Conservation (phyloP, 495 filamentous ascomycete species). For the Podospora comata region DNA sequence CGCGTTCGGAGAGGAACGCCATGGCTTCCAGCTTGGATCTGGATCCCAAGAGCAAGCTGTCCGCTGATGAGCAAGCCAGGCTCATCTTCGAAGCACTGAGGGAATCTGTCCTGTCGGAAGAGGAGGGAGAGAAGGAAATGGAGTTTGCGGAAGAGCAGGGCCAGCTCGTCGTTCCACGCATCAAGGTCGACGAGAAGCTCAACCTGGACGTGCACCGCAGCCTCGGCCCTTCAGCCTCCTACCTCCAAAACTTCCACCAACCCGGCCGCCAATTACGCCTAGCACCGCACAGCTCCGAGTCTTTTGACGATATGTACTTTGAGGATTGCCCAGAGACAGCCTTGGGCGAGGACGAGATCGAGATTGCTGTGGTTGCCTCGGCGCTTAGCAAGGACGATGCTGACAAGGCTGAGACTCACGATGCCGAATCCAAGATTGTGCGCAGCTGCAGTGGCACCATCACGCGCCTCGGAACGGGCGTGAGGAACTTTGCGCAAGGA, state of each 20-base stretch:
- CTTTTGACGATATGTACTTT: conserved; percentile 29
- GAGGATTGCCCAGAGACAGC: conserved; percentile 25
- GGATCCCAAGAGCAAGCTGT: conserved; percentile 31
- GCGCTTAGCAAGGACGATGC: conserved; percentile 35
- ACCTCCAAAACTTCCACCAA: conserved; percentile 34
- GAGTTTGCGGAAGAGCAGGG: conserved; percentile 41
- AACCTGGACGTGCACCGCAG: conserved; percentile 36
- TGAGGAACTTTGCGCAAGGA: conserved; percentile 37
- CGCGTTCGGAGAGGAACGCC: conserved; percentile 36
- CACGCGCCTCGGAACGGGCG: conserved; percentile 38
- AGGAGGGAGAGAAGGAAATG: conserved; percentile 27
- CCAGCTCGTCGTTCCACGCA: conserved; percentile 37
- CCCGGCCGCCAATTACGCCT: conserved; percentile 27
- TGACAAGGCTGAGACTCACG: conserved; percentile 36
- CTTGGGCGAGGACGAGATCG: conserved; percentile 38
- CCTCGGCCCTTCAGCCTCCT: conserved; percentile 34
- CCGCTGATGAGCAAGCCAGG: conserved; percentile 25
- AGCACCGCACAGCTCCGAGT: conserved; percentile 13
- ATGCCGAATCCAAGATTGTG: conserved; percentile 27
- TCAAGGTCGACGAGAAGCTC: conserved; percentile 38
- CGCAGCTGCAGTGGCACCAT: conserved; percentile 44
- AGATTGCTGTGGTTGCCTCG: conserved; percentile 40
- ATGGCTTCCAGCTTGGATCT: conserved; percentile 37
- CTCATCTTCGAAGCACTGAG: conserved; percentile 33
- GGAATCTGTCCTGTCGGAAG: conserved; percentile 24